Evolutionary conservation across 2,329 filamentous ascomycete genomes (phyloP).

Genomic region (Emmonsiellopsis sp.): DNA sequence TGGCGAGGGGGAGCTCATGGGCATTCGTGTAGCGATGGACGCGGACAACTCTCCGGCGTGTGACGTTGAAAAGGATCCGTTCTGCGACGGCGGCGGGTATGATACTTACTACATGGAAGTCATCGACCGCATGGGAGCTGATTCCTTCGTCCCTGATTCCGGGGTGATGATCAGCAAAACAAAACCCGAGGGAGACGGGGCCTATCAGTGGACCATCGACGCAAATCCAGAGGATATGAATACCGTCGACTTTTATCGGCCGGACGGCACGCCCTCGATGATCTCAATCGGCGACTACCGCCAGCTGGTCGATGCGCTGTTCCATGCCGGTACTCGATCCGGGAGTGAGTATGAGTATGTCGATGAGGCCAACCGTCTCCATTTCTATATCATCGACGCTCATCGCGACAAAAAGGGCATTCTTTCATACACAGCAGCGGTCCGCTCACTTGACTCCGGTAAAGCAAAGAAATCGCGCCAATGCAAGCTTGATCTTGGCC

Average conservation of each 20-base stretch:
- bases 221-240: constrained; percentile 12
- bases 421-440: constrained; percentile 11
- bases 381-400: constrained; percentile 11
- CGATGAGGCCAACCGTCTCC: constrained; percentile 11
- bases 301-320: constrained; percentile 11
- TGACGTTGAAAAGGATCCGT: constrained; percentile 7
- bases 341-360: constrained; percentile 12
- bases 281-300: constrained; percentile 13
- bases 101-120: constrained; percentile 12
- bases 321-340: constrained; percentile 13
- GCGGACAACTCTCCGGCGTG: constrained; percentile 8
- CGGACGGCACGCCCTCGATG: constrained; percentile 9
- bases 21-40: constrained; percentile 11
- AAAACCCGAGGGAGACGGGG: not conserved
- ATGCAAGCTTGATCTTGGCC: constrained; percentile 4
- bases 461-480: constrained; percentile 6
- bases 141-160: constrained; percentile 12
- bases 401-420: constrained; percentile 10
- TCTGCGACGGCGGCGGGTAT: constrained; percentile 11
- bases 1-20: constrained; percentile 5
- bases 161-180: constrained; percentile 13
- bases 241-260: constrained; percentile 10
- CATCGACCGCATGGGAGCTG: constrained; percentile 12
- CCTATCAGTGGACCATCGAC: constrained; percentile 13
- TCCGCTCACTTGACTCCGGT: constrained; percentile 3